A percentile compares a stretch with the other conserved stretches of the same genome.
Conservation (phyloP, 2,329 filamentous ascomycete species). For the Pseudogymnoascus sp. region DNA sequence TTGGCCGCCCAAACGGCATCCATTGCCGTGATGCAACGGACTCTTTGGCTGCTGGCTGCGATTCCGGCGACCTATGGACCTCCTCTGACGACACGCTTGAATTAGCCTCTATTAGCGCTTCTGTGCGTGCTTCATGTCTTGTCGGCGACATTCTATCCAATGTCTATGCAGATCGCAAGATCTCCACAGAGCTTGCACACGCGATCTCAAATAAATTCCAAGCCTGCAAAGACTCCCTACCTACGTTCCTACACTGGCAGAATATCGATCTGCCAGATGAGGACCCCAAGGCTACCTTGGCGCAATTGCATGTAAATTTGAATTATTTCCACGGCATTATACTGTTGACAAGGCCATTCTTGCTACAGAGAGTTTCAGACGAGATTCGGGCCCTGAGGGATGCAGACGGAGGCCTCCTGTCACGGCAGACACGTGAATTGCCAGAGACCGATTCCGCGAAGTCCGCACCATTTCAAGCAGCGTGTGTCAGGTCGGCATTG, state of each 20-base stretch:
- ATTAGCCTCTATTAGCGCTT: neutral
- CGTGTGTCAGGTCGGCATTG: slow-evolving; percentile 43
- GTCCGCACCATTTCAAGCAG: slow-evolving; percentile 35
- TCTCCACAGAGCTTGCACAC: slow-evolving; percentile 49
- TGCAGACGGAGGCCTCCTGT: too few relatives aligned
- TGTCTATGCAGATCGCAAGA: slow-evolving; percentile 20
- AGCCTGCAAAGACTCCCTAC: slow-evolving; percentile 42
- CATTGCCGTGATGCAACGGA: slow-evolving; percentile 6
- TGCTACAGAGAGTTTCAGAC: slow-evolving; percentile 32
- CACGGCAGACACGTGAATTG: too few relatives aligned
- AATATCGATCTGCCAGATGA: slow-evolving; percentile 36
- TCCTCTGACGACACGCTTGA: neutral
- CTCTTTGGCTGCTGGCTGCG: neutral
- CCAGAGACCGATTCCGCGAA: too few relatives aligned
- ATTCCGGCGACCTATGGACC: neutral
- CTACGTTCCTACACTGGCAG: slow-evolving; percentile 42
- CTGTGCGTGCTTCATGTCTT: slow-evolving; percentile 13
- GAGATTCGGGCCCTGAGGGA: too few relatives aligned
- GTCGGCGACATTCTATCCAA: slow-evolving; percentile 10
- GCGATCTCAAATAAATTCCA: slow-evolving; percentile 48
- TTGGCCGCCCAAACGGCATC: slow-evolving; percentile 48
- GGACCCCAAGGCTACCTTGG: slow-evolving; percentile 43
- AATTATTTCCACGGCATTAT: slow-evolving; percentile 56
- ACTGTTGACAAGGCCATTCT: slow-evolving; percentile 56
- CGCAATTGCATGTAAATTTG: slow-evolving; percentile 54